Conservation (phyloP, 495 filamentous ascomycete genomes). For the Thermothielavioides terrestris region DNA sequence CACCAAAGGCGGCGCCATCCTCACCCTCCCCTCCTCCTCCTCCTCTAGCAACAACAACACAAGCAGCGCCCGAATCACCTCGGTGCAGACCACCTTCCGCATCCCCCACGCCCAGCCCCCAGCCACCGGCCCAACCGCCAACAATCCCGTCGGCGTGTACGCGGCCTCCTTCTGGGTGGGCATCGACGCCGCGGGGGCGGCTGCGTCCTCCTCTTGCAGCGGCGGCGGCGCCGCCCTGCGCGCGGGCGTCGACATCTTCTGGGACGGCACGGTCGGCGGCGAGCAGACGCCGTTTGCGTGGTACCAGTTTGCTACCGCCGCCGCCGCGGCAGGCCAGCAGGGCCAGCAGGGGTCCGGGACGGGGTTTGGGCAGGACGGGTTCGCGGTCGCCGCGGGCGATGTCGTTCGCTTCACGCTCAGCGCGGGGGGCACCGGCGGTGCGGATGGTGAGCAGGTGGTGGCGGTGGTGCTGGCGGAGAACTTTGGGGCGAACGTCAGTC, state of each 20-base stretch:
- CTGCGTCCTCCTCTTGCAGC: not conserved
- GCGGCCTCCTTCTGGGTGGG: conserved; percentile 23
- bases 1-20: conserved; percentile 13
- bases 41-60: not conserved
- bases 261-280: conserved; percentile 13
- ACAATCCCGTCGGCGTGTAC: conserved; percentile 13
- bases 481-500: conserved; percentile 7
- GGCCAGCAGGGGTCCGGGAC: not conserved
- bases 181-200: conserved; percentile 9
- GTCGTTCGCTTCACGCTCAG: conserved; percentile 3
- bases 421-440: not conserved
- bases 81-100: conserved; percentile 9
- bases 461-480: conserved; percentile 17
- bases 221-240: conserved; percentile 11
- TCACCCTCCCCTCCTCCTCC: not conserved
- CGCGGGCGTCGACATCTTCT: conserved; percentile 23
- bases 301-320: conserved; percentile 10
- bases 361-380: conserved; percentile 14
- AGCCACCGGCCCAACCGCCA: conserved; percentile 15
- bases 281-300: conserved; percentile 16
- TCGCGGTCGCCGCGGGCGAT: conserved; percentile 14
- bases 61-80: conserved; percentile 7
- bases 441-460: not conserved
- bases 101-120: conserved; percentile 16
- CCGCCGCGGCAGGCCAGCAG: too few species aligned